These are phyloP conservation scores for Candida ficus DNA, from an alignment of 805 yeast species.

Conservation along the genomic window DNA sequence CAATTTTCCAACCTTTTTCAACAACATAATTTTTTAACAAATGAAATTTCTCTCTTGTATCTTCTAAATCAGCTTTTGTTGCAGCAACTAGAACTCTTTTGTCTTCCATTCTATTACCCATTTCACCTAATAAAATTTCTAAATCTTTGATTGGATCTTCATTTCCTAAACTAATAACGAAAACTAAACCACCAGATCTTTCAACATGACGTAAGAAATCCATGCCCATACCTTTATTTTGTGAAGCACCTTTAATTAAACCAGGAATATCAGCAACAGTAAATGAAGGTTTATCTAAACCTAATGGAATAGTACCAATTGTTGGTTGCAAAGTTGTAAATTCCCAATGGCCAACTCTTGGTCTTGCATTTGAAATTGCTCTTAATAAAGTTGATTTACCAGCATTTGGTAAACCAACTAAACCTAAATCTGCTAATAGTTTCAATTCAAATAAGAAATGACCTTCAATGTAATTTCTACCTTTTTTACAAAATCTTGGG, in stretches of 20 bases:
- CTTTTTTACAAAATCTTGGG: conserved; percentile 82
- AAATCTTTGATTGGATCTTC: conserved; percentile 64
- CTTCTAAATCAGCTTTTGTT: conserved; percentile 85
- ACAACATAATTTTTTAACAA: conserved; percentile 41
- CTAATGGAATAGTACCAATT: conserved; percentile 75
- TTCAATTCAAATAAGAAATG: conserved; percentile 78
- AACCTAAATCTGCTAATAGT: conserved; percentile 85
- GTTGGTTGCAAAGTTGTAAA: conserved; percentile 92
- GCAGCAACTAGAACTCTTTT: conserved; percentile 76
- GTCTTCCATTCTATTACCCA: conserved; percentile 59
- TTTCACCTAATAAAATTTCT: conserved; percentile 56
- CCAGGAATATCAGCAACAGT: conserved; percentile 99
- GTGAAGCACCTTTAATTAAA: conserved; percentile 79
- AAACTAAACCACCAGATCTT: conserved; percentile 83
- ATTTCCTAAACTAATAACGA: conserved; percentile 75
- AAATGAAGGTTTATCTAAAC: conserved; percentile 59
- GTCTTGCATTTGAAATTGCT: conserved; percentile 84
- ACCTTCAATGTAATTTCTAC: conserved; percentile 64
- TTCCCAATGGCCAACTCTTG: conserved; percentile 94
- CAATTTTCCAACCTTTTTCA: conserved; percentile 52
- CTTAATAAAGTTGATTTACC: conserved; percentile 88
- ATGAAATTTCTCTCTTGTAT: conserved; percentile 42
- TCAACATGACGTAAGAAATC: conserved; percentile 91
- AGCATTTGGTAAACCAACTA: conserved; percentile 95
- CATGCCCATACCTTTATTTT: conserved; percentile 87